These are phyloP conservation scores for Saccharomycopsis oosterbeekiorum DNA, from an alignment of 805 yeast genomes.

Conservation along the genomic window DNA sequence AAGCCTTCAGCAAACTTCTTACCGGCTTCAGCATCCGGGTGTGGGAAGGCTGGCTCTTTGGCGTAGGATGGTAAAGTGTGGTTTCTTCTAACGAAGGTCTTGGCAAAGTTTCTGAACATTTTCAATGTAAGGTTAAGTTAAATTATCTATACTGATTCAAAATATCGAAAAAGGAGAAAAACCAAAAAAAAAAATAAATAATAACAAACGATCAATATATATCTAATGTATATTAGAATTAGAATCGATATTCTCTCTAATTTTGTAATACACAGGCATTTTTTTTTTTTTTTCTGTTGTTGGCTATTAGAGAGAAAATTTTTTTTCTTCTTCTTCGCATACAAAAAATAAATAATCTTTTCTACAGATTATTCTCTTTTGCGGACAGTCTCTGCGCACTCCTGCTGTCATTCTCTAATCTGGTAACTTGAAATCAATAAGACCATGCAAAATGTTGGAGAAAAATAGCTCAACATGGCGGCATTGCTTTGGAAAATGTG, in stretches of 20 bases:
- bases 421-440: background rate
- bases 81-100: constrained; percentile 15
- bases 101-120: constrained; percentile 1
- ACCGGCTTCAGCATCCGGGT: constrained; percentile 52
- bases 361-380: background rate
- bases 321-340: background rate
- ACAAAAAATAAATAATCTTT: background rate
- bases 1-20: constrained; percentile 52
- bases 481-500: too few relatives aligned
- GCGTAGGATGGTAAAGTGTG: constrained; percentile 32
- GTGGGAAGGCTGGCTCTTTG: constrained; percentile 37
- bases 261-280: too few relatives aligned
- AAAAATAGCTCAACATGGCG: too few relatives aligned
- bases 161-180: too few relatives aligned
- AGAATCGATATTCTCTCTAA: too few relatives aligned
- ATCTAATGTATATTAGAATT: too few relatives aligned
- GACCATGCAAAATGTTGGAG: too few relatives aligned
- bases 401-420: background rate
- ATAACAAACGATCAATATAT: too few relatives aligned
- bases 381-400: background rate
- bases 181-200: too few relatives aligned
- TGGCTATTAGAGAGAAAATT: background rate
- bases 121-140: background rate
- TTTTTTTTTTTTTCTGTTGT: too few relatives aligned
- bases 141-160: too few relatives aligned